A percentile compares a stretch with the other conserved stretches of the same genome.
Conservation (phyloP, 192 early-diverging fungal genomes). For the Coemansia sp. region DNA sequence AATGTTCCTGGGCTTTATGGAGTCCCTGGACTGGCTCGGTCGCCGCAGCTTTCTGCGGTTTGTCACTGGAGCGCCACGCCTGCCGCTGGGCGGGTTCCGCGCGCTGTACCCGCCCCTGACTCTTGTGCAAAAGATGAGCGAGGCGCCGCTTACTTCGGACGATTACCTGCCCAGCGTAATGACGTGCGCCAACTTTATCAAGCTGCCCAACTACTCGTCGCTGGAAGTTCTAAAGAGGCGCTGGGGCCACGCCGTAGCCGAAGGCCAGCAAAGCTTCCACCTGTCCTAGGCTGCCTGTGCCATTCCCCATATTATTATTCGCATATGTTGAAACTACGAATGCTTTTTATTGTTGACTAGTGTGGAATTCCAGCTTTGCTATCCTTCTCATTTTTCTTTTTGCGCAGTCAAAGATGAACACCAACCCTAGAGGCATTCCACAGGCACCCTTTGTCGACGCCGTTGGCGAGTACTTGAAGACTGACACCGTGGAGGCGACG, state of each 20-base stretch:
- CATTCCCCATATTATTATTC: neutral
- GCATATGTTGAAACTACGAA: neutral
- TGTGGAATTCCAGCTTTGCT: neutral
- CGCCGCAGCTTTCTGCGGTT: conserved; percentile 80
- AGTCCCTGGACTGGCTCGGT: conserved; percentile 57
- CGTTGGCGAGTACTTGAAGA: conserved; percentile 82
- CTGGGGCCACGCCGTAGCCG: conserved; percentile 69
- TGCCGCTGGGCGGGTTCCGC: conserved; percentile 90
- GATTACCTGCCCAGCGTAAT: conserved; percentile 90
- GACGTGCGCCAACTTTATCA: conserved; percentile 95
- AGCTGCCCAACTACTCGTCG: conserved; percentile 80
- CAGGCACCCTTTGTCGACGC: conserved; percentile 92
- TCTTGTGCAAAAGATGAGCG: conserved; percentile 77
- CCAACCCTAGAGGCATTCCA: conserved; percentile 94
- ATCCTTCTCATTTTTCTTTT: neutral
- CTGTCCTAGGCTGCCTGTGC: conserved; percentile 49
- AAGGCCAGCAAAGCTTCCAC: conserved; percentile 82
- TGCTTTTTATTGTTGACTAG: neutral
- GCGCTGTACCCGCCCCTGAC: conserved; percentile 78
- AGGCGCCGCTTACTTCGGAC: conserved; percentile 62
- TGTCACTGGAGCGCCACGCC: conserved; percentile 82
- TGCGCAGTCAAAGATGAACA: conserved; percentile 42
- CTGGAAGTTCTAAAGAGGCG: conserved; percentile 61
- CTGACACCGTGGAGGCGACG: conserved; percentile 74
- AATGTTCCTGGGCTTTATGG: conserved; percentile 67